Base-by-base conservation (phyloP, 2,329 filamentous ascomycete species). In the Aplosporella prunicola region DNA sequence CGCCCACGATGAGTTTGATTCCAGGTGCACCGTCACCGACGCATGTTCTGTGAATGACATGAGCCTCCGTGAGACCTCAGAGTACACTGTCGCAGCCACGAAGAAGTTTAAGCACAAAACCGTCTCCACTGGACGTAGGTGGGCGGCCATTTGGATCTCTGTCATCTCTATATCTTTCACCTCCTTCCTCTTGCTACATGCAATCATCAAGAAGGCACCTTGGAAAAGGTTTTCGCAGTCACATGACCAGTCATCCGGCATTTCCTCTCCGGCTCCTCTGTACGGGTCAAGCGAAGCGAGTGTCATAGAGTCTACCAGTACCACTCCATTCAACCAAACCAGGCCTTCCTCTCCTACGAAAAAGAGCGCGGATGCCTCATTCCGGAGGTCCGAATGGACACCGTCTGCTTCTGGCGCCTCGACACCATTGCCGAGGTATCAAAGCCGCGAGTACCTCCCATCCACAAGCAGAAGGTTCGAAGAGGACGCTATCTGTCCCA, bases 1-100 rank as follows among this genome's bases (percentile, higher is more conserved):
- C 9, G 43, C 46, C 5, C 48, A 43, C 18, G 43, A 48, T 9
- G 44, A 49, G 5, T 62, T 58, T 35, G 46, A 51, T 16, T 35
- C 43, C 3, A 48, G 49, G 20, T 64, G 61, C 35, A 39, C 47
- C 13, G 17, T 51, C 9, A 32, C 44, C 3, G 46, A 51, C 23
- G 56, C 58, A 9, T 66, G 62, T 40, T 51, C 47, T 2, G 58
- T 58, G 45, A 47, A 54, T 20, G 57, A 63, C 37, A 44, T 47
- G 20, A 47, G 47, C 8, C 47, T 63, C 9, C 56, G 60, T 15
- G 56, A 55, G 11, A 52, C 53, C 10, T 53, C 53, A 4, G 29
- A 51, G 4, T 57, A 50, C 25, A 5, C 36, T 4, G 38, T 47
- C 11, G 45, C 46, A 11, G 45, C 51, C 8, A 52, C 46, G 5